Conservation (phyloP, 257 asterid genomes). For the Solanum virginianum region DNA sequence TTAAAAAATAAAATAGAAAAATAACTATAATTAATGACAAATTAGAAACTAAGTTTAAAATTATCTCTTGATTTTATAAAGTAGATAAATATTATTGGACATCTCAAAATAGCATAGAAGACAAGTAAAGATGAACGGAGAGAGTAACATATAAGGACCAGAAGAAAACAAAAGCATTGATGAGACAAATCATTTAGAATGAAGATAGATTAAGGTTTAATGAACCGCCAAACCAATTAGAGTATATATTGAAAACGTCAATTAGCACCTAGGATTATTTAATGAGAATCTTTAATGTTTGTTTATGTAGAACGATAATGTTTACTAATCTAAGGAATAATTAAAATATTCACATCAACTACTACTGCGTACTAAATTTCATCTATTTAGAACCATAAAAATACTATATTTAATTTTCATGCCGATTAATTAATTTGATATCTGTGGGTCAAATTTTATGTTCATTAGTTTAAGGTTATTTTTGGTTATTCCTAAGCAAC, state of each 20-base stretch:
- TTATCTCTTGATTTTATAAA: too few relatives aligned
- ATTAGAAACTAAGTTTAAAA: too few relatives aligned
- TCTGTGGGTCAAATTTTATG: background rate
- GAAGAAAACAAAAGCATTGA: background rate
- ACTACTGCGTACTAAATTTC: conserved; percentile 12
- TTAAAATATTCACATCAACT: conserved; percentile 5
- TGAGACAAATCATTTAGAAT: background rate
- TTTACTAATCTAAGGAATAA: background rate
- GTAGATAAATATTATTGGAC: too few relatives aligned
- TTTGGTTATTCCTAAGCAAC: background rate
- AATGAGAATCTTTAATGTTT: background rate
- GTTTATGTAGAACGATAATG: conserved; percentile 1
- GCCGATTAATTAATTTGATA: background rate
- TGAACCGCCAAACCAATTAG: background rate
- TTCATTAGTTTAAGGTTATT: conserved; percentile 1
- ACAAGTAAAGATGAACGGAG: too few relatives aligned
- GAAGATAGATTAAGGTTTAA: background rate
- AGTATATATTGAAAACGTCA: background rate
- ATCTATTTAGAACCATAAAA: conserved; percentile 23
- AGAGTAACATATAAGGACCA: background rate
- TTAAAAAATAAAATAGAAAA: too few relatives aligned
- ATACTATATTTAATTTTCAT: conserved; percentile 1
- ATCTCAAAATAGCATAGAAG: too few relatives aligned
- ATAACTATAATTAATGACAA: too few relatives aligned
- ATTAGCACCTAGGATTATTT: background rate